Evolutionary conservation across 2,329 filamentous ascomycete species (phyloP).

Genomic region (Colletotrichum tanaceti): DNA sequence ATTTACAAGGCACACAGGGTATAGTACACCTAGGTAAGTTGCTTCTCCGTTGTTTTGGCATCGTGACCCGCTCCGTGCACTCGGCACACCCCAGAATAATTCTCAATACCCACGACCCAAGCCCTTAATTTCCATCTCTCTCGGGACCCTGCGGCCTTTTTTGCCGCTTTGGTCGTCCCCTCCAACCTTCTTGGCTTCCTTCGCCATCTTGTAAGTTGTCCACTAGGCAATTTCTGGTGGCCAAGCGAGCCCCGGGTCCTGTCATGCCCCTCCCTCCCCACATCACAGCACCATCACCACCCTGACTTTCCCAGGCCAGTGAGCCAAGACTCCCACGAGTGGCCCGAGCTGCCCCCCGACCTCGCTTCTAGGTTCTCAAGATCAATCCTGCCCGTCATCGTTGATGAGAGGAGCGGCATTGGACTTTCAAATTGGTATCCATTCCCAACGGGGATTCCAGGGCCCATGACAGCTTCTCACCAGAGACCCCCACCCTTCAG

Average conservation of each 20-base stretch:
- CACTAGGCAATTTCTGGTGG: conserved; percentile 1
- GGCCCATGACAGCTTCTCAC: background rate
- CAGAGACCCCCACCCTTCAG: no score
- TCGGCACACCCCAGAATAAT: conserved; percentile 29
- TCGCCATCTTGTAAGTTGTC: conserved; percentile 9
- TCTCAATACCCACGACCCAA: conserved; percentile 36
- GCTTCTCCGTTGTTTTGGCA: background rate
- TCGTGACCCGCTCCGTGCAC: conserved; percentile 10
- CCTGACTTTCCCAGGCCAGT: conserved; percentile 11
- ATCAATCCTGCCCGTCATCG: conserved; percentile 23
- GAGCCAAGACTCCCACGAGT: conserved; percentile 1
- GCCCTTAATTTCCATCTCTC: conserved; percentile 28
- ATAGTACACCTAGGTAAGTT: background rate
- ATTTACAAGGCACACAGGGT: background rate
- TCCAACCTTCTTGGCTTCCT: background rate
- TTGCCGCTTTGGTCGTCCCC: conserved; percentile 17
- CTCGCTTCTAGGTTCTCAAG: background rate
- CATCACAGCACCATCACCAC: conserved; percentile 4
- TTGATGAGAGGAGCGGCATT: conserved; percentile 4
- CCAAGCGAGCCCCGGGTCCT: conserved; percentile 7
- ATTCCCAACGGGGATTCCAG: conserved; percentile 9
- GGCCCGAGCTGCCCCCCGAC: conserved; percentile 11
- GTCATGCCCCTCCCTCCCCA: background rate
- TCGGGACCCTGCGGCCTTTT: conserved; percentile 23
- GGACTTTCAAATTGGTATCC: conserved; percentile 14